These are phyloP conservation scores for Magnolia officinalis DNA, from an alignment of 164 flowering plant genomes.

Conservation along the genomic window DNA sequence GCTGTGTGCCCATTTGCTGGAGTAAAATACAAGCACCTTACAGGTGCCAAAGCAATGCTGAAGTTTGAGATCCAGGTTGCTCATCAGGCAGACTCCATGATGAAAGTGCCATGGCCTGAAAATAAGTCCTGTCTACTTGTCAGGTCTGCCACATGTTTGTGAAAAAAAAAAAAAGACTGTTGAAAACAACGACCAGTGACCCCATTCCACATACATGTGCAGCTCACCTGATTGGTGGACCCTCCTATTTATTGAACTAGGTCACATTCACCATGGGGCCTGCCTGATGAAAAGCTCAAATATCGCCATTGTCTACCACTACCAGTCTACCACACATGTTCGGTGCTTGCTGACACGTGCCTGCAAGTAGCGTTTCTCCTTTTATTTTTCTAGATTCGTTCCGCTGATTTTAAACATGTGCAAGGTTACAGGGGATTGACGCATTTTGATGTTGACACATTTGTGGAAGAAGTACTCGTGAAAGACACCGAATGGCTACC, in stretches of 20 bases:
- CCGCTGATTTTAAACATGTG: conserved; percentile 9
- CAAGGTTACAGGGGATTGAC: conserved; percentile 74
- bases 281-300: too few relatives aligned
- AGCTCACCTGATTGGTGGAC: too few relatives aligned
- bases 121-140: too few relatives aligned
- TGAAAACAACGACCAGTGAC: too few relatives aligned
- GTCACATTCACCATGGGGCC: conserved; percentile 28
- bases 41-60: neutral
- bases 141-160: too few relatives aligned
- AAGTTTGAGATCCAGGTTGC: neutral
- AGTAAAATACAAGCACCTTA: neutral
- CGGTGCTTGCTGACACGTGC: too few relatives aligned
- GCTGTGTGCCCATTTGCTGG: conserved; percentile 74
- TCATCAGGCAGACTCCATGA: neutral
- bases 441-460: conserved; percentile 90
- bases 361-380: neutral
- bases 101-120: neutral
- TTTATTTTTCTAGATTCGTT: neutral
- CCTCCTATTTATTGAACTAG: too few relatives aligned
- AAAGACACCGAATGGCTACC: conserved; percentile 85
- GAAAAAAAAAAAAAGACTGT: neutral
- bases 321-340: too few relatives aligned
- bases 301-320: too few relatives aligned
- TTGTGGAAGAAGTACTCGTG: conserved; percentile 93
- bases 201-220: too few relatives aligned